Percentiles rank a stretch among this genome's conserved stretches.
Evolutionary conservation across 192 early-diverging fungal species (phyloP).

Genomic region (Gryganskiella cystojenkinii): DNA sequence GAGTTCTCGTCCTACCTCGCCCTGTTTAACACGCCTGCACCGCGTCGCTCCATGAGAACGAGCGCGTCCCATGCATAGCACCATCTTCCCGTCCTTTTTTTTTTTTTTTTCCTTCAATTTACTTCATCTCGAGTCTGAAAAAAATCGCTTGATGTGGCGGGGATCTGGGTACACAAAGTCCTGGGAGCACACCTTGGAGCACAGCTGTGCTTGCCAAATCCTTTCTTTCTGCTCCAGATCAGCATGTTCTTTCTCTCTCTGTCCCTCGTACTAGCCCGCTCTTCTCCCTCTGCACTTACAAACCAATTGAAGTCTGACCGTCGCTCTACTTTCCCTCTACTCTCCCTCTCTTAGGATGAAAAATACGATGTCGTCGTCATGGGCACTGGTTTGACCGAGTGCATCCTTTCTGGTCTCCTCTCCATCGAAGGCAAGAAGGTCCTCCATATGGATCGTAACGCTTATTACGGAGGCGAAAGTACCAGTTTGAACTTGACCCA

Average conservation of each 20-base stretch:
- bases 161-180: too few relatives aligned
- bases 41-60: too few relatives aligned
- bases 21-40: not conserved
- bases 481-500: slow-evolving; percentile 97
- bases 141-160: too few relatives aligned
- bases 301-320: too few relatives aligned
- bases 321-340: not conserved
- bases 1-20: not conserved
- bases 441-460: slow-evolving; percentile 93
- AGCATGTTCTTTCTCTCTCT: too few relatives aligned
- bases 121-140: not conserved
- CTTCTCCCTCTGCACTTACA: too few relatives aligned
- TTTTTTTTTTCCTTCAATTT: not conserved
- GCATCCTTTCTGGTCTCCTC: slow-evolving; percentile 87
- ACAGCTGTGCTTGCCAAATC: too few relatives aligned
- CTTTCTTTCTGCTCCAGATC: too few relatives aligned
- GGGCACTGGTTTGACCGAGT: slow-evolving; percentile 91
- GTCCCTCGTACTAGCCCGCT: too few relatives aligned
- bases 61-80: not conserved
- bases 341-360: slow-evolving; percentile 71
- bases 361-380: slow-evolving; percentile 90
- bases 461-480: slow-evolving; percentile 98
- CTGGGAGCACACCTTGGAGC: too few relatives aligned
- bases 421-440: slow-evolving; percentile 94
- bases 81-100: not conserved